These are phyloP conservation scores for Petasospora fabianii DNA, from an alignment of 1,139 yeast genomes.

Conservation along the genomic window DNA sequence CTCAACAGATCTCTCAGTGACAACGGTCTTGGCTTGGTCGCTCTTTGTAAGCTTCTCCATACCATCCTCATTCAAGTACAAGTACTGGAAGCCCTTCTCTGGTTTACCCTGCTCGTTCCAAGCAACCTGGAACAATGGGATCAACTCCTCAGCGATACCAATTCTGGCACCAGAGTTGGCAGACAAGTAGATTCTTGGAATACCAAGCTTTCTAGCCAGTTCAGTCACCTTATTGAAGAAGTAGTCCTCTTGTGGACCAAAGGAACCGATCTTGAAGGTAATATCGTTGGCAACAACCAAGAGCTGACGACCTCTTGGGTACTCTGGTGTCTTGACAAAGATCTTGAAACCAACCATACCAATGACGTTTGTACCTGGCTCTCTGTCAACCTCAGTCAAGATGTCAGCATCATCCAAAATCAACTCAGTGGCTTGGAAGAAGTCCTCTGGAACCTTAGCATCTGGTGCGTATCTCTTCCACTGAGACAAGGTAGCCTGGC, in stretches of 20 bases:
- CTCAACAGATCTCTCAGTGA: slow-evolving; percentile 79
- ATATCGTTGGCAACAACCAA: slow-evolving; percentile 94
- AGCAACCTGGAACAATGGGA: slow-evolving; percentile 85
- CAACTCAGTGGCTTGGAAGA: slow-evolving; percentile 75
- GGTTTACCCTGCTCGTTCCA: slow-evolving; percentile 82
- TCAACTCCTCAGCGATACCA: slow-evolving; percentile 94
- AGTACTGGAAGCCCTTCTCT: slow-evolving; percentile 83
- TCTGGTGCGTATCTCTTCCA: slow-evolving; percentile 69
- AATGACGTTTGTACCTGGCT: slow-evolving; percentile 90
- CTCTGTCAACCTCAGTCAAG: slow-evolving; percentile 86
- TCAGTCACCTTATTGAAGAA: slow-evolving; percentile 92
- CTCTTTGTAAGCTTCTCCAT: slow-evolving; percentile 54
- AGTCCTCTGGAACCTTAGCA: slow-evolving; percentile 67
- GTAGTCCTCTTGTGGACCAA: slow-evolving; percentile 95
- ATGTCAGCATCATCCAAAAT: slow-evolving; percentile 76
- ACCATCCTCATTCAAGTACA: slow-evolving; percentile 74
- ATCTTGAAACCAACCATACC: slow-evolving; percentile 98
- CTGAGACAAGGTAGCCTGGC: slow-evolving; percentile 80
- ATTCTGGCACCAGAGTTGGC: slow-evolving; percentile 99
- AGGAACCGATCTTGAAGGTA: slow-evolving; percentile 96
- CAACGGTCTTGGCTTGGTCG: slow-evolving; percentile 59
- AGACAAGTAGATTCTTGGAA: slow-evolving; percentile 91
- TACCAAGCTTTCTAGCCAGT: slow-evolving; percentile 82
- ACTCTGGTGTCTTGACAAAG: slow-evolving; percentile 91
- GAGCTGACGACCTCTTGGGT: slow-evolving; percentile 93